Conservation (phyloP, 352 stramenopile genomes). For the Phytophthora palmivora region DNA sequence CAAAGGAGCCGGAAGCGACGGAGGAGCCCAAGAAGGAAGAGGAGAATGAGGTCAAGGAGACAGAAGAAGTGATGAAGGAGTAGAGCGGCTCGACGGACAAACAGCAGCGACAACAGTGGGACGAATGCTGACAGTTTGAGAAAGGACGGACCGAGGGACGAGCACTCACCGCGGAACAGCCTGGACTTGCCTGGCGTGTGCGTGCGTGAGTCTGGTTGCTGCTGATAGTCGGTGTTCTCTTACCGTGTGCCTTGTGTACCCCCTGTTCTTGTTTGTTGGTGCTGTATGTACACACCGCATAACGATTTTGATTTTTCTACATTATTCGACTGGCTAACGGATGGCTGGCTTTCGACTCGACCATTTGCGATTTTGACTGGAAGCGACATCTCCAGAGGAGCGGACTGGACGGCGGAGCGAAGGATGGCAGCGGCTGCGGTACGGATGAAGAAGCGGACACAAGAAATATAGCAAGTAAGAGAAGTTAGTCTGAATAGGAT, state of each 20-base stretch:
- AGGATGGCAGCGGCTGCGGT: conserved; percentile 28
- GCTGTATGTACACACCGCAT: conserved; percentile 42
- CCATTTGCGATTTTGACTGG: conserved; percentile 12
- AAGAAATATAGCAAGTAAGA: conserved; percentile 6
- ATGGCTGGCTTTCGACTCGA: conserved; percentile 27
- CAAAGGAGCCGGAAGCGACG: conserved; percentile 12
- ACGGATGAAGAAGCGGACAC: conserved; percentile 4
- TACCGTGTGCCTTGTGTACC: conserved; percentile 48
- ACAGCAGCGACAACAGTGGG: background rate
- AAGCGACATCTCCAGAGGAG: conserved; percentile 9
- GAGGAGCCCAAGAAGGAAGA: conserved; percentile 13
- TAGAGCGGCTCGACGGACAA: conserved; percentile 21
- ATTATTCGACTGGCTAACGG: conserved; percentile 37
- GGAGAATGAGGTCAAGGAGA: conserved; percentile 17
- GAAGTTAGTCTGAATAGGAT: conserved; percentile 7
- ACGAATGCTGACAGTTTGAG: conserved; percentile 27
- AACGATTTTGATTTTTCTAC: conserved; percentile 47
- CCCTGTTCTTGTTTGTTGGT: conserved; percentile 49
- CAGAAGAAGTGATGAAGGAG: conserved; percentile 19
- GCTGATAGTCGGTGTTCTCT: conserved; percentile 46
- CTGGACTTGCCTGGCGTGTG: conserved; percentile 33
- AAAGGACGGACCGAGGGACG: conserved; percentile 24
- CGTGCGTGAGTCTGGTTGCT: conserved; percentile 50
- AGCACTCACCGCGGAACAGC: conserved; percentile 31
- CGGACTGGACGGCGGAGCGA: conserved; percentile 24